Percentiles rank a stretch among this genome's conserved stretches.
phyloP scores from a whole-genome alignment of 75 land plant genomes.

The Picea sitchensis region DNA sequence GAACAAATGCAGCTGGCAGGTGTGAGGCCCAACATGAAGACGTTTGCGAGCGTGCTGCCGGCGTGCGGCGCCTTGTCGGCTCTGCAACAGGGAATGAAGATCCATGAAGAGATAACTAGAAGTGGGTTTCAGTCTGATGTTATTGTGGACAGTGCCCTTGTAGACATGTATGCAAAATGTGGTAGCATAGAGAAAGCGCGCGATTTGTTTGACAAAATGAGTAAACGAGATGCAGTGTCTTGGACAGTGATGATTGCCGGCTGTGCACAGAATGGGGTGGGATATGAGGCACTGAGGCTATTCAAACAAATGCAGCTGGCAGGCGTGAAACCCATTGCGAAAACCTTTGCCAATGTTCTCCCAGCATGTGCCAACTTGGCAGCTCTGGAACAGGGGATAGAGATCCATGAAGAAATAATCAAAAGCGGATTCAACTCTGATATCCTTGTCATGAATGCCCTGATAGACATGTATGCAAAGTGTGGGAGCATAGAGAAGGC shows the following conservation, averaged over 20 bases:
- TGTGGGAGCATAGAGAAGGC: conserved; percentile 50
- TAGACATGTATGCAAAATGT: conserved; percentile 69
- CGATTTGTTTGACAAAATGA: conserved; percentile 39
- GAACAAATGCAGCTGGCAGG: conserved; percentile 38
- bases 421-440: conserved; percentile 29
- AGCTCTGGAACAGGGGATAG: conserved; percentile 33
- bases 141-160: conserved; percentile 43
- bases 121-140: conserved; percentile 27
- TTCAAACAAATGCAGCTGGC: conserved; percentile 35
- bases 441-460: conserved; percentile 58
- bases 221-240: conserved; percentile 34
- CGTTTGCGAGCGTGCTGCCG: conserved; percentile 40
- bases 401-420: conserved; percentile 52
- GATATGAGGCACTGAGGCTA: conserved; percentile 42
- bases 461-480: conserved; percentile 67
- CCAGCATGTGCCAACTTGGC: conserved; percentile 46
- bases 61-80: conserved; percentile 40
- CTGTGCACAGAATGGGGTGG: conserved; percentile 35
- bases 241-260: conserved; percentile 80
- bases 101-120: conserved; percentile 33
- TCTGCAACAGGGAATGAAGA: conserved; percentile 32
- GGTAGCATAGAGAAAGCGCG: conserved; percentile 29
- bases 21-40: conserved; percentile 27
- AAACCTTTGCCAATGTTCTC: conserved; percentile 48
- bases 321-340: conserved; percentile 19